Evolutionary conservation across 2,329 filamentous ascomycete species (phyloP).

Genomic region (Dactylellina haptotyla): DNA sequence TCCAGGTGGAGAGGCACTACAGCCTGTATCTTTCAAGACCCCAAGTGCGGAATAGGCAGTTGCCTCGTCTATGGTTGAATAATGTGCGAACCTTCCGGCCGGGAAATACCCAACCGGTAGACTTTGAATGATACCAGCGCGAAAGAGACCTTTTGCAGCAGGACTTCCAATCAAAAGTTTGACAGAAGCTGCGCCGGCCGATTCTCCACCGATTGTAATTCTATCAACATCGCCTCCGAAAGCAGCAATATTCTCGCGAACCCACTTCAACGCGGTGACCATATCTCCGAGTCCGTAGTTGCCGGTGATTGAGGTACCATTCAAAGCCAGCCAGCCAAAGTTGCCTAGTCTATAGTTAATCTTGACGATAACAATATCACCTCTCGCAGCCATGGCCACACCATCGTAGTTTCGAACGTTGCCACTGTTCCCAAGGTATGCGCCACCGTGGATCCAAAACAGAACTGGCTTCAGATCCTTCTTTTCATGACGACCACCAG

Average conservation of each 20-base stretch:
- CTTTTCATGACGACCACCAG: background rate
- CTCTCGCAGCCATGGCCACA: constrained; percentile 66
- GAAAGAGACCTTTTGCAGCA: constrained; percentile 10
- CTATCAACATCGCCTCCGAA: constrained; percentile 71
- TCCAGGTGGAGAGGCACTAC: background rate
- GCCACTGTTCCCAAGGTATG: constrained; percentile 68
- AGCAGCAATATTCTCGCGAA: constrained; percentile 68
- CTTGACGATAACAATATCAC: constrained; percentile 68
- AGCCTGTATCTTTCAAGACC: constrained; percentile 9
- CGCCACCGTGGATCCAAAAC: constrained; percentile 65
- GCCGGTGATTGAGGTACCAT: constrained; percentile 61
- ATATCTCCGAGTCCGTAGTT: constrained; percentile 72
- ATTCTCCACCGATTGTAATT: constrained; percentile 72
- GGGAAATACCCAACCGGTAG: constrained; percentile 18
- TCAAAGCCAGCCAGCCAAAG: constrained; percentile 67
- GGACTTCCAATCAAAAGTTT: constrained; percentile 9
- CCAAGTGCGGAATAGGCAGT: background rate
- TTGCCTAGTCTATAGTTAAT: constrained; percentile 68
- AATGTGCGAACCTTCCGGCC: constrained; percentile 7
- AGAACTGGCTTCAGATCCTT: constrained; percentile 30
- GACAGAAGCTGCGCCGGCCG: constrained; percentile 66
- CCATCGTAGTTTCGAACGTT: constrained; percentile 71
- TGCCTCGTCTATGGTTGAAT: constrained; percentile 17
- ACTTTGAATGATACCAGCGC: constrained; percentile 23
- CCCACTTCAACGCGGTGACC: constrained; percentile 69